Evolutionary conservation across 768 basidiomycete genomes (phyloP).

Genomic region (Leccinellum rugosiceps): DNA sequence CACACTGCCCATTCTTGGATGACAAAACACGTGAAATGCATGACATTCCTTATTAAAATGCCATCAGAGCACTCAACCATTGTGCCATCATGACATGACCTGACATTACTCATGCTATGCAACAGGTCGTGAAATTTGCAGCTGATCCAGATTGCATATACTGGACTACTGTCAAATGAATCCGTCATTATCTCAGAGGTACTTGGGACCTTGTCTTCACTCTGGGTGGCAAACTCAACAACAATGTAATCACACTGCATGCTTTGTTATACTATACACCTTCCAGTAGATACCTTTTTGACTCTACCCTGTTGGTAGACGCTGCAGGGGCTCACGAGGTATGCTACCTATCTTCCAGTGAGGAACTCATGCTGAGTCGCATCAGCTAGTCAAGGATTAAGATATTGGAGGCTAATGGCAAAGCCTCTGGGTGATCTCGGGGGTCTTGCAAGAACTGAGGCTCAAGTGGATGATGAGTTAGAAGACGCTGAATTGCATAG

Average conservation of each 20-base stretch:
- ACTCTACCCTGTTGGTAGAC: too few relatives aligned
- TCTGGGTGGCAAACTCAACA: not conserved
- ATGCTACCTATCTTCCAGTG: too few relatives aligned
- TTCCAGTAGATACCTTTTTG: too few relatives aligned
- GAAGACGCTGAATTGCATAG: too few relatives aligned
- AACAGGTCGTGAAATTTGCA: not conserved
- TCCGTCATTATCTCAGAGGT: not conserved
- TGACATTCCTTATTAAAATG: not conserved
- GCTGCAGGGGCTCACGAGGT: too few relatives aligned
- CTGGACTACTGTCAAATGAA: not conserved
- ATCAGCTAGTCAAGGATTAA: too few relatives aligned
- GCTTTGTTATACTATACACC: too few relatives aligned
- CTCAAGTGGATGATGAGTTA: too few relatives aligned
- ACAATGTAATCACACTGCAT: not conserved
- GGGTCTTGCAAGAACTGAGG: too few relatives aligned
- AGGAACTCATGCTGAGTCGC: too few relatives aligned
- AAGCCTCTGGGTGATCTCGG: too few relatives aligned
- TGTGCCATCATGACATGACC: not conserved
- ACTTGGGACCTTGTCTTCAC: not conserved
- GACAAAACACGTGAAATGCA: not conserved
- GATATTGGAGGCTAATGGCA: too few relatives aligned
- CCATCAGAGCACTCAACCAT: not conserved
- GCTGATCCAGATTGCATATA: not conserved
- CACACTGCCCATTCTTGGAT: not conserved
- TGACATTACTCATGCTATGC: not conserved